These are phyloP conservation scores for Boletus speciosus DNA, from an alignment of 768 basidiomycete species.

Conservation along the genomic window DNA sequence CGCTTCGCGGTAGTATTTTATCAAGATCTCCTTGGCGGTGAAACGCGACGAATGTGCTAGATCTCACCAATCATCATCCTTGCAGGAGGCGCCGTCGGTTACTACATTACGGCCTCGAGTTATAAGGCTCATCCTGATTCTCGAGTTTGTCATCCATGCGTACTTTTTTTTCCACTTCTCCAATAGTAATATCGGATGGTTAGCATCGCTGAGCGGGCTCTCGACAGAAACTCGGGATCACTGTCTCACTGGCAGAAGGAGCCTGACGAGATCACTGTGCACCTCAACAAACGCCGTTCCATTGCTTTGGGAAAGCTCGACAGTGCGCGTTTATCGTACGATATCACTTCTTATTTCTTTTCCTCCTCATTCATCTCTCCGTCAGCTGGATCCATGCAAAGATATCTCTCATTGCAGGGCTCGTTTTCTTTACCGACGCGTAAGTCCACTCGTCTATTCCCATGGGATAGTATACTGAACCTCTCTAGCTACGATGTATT, in stretches of 20 bases:
- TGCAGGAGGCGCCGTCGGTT: constrained; percentile 3
- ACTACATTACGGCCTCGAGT: background rate
- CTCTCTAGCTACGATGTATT: constrained; percentile 67
- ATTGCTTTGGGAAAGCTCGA: constrained; percentile 81
- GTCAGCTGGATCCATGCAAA: constrained; percentile 79
- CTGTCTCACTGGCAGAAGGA: background rate
- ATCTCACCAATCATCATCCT: constrained; percentile 13
- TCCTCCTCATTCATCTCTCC: background rate
- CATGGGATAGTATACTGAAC: background rate
- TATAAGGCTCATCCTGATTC: constrained; percentile 14
- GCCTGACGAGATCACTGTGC: constrained; percentile 7
- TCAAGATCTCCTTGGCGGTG: constrained; percentile 3
- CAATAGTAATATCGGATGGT: constrained; percentile 13
- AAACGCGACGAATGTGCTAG: constrained; percentile 22
- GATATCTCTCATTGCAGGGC: constrained; percentile 63
- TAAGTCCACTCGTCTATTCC: constrained; percentile 29
- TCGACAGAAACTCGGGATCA: background rate
- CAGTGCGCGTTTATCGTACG: constrained; percentile 78
- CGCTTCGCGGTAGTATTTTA: background rate
- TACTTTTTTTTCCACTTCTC: background rate
- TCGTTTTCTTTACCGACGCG: constrained; percentile 89
- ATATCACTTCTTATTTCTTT: constrained; percentile 5
- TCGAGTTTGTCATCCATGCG: background rate
- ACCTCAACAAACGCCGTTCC: constrained; percentile 66
- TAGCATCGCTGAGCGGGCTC: background rate